Evolutionary conservation across 495 filamentous ascomycete genomes (phyloP), one percentile per base, ranked within the genome.

Genomic region (Peziza echinospora): DNA sequence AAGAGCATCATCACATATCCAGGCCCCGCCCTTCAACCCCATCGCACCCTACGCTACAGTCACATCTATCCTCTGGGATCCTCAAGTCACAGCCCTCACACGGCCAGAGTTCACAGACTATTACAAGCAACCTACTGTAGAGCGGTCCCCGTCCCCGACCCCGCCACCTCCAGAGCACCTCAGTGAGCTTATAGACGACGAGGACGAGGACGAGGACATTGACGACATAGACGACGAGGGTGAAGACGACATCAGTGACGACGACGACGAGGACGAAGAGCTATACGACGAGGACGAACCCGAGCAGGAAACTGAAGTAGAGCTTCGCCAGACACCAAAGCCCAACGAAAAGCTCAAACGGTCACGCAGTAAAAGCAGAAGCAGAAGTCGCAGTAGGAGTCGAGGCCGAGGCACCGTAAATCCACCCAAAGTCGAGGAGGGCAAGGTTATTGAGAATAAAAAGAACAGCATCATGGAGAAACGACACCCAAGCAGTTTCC

Each of bases 401-500:
- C n/a, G n/a, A n/a, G n/a, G n/a, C n/a, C n/a, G n/a, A n/a, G n/a
- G n/a, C n/a, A n/a, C n/a, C n/a, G n/a, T n/a, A n/a, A n/a, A n/a
- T n/a, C n/a, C n/a, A n/a, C n/a, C n/a, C n/a, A n/a, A n/a, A n/a
- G 30, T 2, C 13, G 41, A 19, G 16, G 41, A 43, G 11, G 16
- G 16, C 11, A 19, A 2, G 41, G 41, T 34, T 28, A 24, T 26
- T 46, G 25, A 28, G 30, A 17, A 30, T 46, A 30, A 2, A 26
- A 7, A 17, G 21, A 44, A 42, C 21, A 40, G 19, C 24, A n/a
- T 25, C 40, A 50, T 67, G 50, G 28, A 81, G 54, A 79, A 82
- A 62, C 75, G 84, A 55, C 81, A 89, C 55, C 84, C 84, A 43
- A 91, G 81, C 65, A 93, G 84, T 43, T 96, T 96, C 67, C 86